phyloP scores from a whole-genome alignment of 371 early-diverging fungal species.

The Rhizomucor pusillus region DNA sequence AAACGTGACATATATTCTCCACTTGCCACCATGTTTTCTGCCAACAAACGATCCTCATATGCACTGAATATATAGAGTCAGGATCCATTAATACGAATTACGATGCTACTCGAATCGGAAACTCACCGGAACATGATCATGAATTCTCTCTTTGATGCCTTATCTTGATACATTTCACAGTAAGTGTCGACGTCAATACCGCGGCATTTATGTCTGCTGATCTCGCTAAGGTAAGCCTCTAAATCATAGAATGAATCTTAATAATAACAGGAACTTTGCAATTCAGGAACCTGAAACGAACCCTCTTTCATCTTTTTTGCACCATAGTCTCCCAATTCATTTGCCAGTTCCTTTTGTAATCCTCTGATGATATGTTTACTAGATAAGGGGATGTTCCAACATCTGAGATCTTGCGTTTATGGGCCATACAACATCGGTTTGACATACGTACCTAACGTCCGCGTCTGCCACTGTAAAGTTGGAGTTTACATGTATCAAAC shows the following conservation, averaged over 20 bases:
- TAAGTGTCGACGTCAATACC: slow-evolving; percentile 19
- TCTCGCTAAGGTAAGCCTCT: slow-evolving; percentile 24
- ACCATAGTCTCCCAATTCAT: slow-evolving; percentile 2
- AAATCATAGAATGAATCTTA: not conserved
- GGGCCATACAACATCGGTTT: not conserved
- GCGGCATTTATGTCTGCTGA: slow-evolving; percentile 30
- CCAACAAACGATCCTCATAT: slow-evolving; percentile 34
- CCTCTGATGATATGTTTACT: slow-evolving; percentile 23
- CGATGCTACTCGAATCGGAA: not conserved
- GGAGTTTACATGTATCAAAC: slow-evolving; percentile 19
- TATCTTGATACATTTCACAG: not conserved
- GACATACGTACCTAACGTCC: slow-evolving; percentile 8
- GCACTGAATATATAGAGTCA: slow-evolving; percentile 16
- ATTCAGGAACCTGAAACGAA: not conserved
- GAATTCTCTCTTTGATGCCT: slow-evolving; percentile 11
- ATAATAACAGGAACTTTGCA: not conserved
- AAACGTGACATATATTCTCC: not conserved
- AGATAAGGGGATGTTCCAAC: not conserved
- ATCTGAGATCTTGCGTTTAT: not conserved
- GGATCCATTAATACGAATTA: not conserved
- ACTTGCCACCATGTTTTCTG: slow-evolving; percentile 32
- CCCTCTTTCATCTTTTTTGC: slow-evolving; percentile 4
- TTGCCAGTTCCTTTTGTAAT: slow-evolving; percentile 11
- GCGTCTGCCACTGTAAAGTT: slow-evolving; percentile 52
- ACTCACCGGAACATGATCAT: slow-evolving; percentile 24